Evolutionary conservation across 495 filamentous ascomycete species (phyloP).

Genomic region (Neurospora cerealis): DNA sequence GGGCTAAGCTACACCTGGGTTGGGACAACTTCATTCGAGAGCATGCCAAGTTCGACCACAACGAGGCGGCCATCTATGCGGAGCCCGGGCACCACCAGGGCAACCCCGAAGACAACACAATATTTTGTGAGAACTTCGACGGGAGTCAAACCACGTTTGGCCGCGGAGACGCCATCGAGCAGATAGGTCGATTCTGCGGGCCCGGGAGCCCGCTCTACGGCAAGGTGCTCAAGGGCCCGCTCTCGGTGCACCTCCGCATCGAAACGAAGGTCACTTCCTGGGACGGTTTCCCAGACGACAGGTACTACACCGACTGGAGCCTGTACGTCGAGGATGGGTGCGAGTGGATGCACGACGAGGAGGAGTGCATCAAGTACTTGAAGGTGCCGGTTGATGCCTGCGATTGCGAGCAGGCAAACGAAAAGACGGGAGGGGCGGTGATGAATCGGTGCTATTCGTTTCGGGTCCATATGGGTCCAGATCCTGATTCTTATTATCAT

Average conservation of each 20-base stretch:
- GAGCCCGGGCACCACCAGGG: not conserved
- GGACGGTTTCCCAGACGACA: no score
- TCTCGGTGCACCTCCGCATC: not conserved
- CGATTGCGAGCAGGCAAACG: accelerated
- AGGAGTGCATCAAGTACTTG: not conserved
- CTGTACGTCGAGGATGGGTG: not conserved
- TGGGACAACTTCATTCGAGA: not conserved
- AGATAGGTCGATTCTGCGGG: not conserved
- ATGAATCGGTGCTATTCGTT: not conserved
- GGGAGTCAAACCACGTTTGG: not conserved
- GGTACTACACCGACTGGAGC: not conserved
- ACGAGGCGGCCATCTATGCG: not conserved
- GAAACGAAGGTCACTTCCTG: no score
- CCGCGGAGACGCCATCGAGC: not conserved
- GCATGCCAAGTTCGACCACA: not conserved
- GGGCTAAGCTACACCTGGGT: not conserved
- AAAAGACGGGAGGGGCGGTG: not conserved
- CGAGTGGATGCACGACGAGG: not conserved
- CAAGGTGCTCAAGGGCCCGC: not conserved
- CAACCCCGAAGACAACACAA: not conserved
- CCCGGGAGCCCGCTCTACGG: not conserved
- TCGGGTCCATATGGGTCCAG: not conserved
- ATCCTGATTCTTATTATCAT: no score
- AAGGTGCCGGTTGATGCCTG: not conserved
- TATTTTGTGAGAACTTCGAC: not conserved